phyloP scores from a whole-genome alignment of 2,329 filamentous ascomycete genomes.

The Cercospora canescens region DNA sequence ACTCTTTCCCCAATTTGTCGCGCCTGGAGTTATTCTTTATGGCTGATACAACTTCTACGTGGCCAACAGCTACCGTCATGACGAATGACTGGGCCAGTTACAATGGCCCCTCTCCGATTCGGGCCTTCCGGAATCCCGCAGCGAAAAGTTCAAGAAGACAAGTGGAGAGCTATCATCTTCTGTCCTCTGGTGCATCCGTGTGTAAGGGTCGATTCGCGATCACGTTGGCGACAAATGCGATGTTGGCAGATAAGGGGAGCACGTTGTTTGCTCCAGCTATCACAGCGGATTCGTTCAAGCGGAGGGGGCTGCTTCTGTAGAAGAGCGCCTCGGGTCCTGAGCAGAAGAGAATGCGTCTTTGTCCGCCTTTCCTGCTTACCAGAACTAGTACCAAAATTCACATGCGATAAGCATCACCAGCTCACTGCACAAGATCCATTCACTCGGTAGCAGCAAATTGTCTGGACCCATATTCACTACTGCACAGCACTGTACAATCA shows the following conservation, averaged over 20 bases:
- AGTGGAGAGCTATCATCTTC: background rate
- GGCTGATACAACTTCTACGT: background rate
- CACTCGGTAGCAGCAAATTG: background rate
- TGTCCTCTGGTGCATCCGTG: background rate
- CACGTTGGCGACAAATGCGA: background rate
- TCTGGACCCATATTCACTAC: background rate
- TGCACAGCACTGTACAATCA: background rate
- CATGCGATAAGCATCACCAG: background rate
- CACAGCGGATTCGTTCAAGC: background rate
- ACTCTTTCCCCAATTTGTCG: background rate
- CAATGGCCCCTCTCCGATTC: background rate
- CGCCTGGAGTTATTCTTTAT: background rate
- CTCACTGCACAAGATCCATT: background rate
- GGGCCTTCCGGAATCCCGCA: background rate
- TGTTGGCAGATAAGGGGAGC: background rate
- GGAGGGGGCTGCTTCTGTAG: background rate
- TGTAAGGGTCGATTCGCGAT: background rate
- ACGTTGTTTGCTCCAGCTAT: background rate
- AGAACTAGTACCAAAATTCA: background rate
- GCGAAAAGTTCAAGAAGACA: background rate
- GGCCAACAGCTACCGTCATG: no score
- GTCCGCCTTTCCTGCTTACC: background rate
- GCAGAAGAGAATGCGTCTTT: background rate
- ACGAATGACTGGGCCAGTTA: background rate
- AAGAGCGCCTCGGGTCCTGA: background rate